Evolutionary conservation across 192 early-diverging fungal species (phyloP), one percentile per base, ranked within the genome.

Genomic region (Geranomyces michiganensis): DNA sequence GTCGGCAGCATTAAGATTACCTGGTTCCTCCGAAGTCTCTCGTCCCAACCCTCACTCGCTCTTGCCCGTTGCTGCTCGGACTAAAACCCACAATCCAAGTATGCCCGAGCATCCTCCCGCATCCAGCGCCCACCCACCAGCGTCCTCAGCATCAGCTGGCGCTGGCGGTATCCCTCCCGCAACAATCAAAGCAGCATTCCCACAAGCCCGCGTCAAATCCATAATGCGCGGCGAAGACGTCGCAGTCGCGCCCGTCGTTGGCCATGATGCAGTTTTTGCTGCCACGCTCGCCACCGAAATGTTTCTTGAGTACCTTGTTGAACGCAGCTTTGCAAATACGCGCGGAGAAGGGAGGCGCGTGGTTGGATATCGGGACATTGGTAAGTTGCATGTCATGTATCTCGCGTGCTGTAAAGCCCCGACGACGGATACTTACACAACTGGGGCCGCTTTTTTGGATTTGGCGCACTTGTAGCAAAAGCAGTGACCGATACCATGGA

Each of bases 261-360:
- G 33, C 0, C n/a, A 68, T 26, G 73, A 74, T 26, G 73, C 73
- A 1, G 66, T 74, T 0, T 74, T 68, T 32, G 73, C 73, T 21
- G 60, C 58, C 17, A 67, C 73, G 7, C 44, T 67, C 46, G 73
- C 73, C 13, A 74, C 73, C 44, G 72, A 73, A 73, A 64, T 73
- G 63, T 73, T 73, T 67, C 51, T 73, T 21, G 72, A 65, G 24
- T 33, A 59, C 29, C 26, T 73, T 8, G 72, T 65, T 9, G 62
- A 73, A 27, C 26, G 46, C 27, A 55, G 47, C 21, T 73, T 49
- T 43, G 64, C 41, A 0, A 56, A 29, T 22, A 67, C 72, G 5
- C 21, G 58, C 10, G 33, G 33, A 0, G 72, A 73, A 21, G 27
- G 33, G 36, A n/a, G 72, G 32, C 66, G 59, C 53, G 56, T 55